Base-by-base conservation (phyloP, 2,329 filamentous ascomycete species). In the Talaromyces funiculosus region DNA sequence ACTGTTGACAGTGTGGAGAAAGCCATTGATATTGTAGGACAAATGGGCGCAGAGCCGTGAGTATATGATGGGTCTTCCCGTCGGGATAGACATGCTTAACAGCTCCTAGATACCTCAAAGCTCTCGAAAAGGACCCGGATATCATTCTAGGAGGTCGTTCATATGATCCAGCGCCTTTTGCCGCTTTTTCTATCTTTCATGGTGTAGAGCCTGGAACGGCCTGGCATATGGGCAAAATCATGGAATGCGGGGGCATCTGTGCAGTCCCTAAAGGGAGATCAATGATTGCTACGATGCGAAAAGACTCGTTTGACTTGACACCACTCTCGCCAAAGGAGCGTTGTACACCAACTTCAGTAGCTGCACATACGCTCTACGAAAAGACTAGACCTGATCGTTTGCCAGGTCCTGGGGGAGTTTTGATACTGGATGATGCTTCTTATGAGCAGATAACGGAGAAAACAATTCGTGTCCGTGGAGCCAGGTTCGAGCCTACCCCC, bases 321-420 rank as follows among this genome's bases (percentile, higher is more conserved):
- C 80, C 82, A 0, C 65, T 77, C 0, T 69, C 73, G 4, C 71
- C 76, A 0, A 63, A 64, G 0, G 72, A 76, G 0, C 69, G 69
- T 1, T 84, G 82, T 62, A 83, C 78, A 0, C 75, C 79, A 0
- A 59, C 78, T 0, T 79, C 77, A 0, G 81, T 84, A 0, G 81
- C 81, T 0, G 80, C 82, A 0, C 82, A 84, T 62, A 78, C 81
- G 0, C 67, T 84, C 9, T 84, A 84, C 56, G 82, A 84, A 69
- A 84, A 84, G 62, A 73, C 76, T 0, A 67, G 82, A 16, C 82
- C 82, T 0, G 82, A 84, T 66, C 64, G 79, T 1, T 65, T 84
- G 1, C 62, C 70, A 4, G 82, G 82, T 0, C 82, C 82, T 0
- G 82, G 82, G 0, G 82, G 82, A 0, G 66, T 69, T 6, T 71